phyloP scores from a whole-genome alignment of 73 alveolate species.

The Stentor coeruleus region DNA sequence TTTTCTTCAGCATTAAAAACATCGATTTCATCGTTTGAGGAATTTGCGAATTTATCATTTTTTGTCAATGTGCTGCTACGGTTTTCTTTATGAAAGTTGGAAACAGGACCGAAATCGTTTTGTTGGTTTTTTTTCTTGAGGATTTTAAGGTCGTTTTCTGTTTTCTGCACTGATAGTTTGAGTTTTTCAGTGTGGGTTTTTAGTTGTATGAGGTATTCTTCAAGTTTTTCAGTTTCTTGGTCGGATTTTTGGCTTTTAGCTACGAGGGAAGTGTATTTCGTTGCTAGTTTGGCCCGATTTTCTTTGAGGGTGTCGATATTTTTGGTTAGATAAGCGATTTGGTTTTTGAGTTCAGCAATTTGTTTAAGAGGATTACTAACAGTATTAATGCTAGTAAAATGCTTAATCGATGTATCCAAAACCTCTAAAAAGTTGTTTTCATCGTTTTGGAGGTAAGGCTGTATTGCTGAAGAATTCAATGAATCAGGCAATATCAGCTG shows the following conservation, averaged over 20 bases:
- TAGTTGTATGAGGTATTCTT: not conserved
- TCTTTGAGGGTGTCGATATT: not conserved
- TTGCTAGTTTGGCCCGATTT: too few species aligned
- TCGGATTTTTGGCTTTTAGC: not conserved
- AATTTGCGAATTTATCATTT: not conserved
- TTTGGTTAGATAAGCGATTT: not conserved
- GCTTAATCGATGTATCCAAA: not conserved
- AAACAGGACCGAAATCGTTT: not conserved
- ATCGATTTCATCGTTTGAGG: not conserved
- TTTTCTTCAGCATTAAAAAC: not conserved
- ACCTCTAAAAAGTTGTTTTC: not conserved
- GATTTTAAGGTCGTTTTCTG: not conserved
- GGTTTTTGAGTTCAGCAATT: not conserved
- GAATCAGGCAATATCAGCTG: not conserved
- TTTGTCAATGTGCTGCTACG: not conserved
- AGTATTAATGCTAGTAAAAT: not conserved
- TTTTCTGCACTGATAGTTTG: not conserved
- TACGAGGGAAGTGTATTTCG: not conserved
- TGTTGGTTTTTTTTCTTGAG: not conserved
- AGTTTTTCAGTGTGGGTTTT: not conserved
- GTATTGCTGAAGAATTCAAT: not conserved
- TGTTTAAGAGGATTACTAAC: not conserved
- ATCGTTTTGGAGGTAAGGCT: not conserved
- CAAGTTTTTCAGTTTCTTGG: not conserved
- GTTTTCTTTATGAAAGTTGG: not conserved